Base-by-base conservation (phyloP, 2,329 filamentous ascomycete species). In the Beauveria australis region DNA sequence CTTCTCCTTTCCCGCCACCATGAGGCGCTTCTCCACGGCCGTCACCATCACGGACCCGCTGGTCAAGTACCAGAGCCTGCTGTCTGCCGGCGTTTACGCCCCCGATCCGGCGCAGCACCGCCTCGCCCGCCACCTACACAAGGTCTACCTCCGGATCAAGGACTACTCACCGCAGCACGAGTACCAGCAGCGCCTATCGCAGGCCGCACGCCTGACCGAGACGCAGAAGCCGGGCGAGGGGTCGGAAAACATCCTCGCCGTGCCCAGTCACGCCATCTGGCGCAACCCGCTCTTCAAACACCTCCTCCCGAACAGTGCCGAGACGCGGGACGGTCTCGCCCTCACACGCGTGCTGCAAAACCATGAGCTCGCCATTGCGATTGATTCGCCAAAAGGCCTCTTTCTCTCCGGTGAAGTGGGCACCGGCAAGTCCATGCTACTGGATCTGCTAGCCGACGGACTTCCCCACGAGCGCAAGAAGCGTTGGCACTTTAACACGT, bases 401-500 rank as follows among this genome's bases (percentile, higher is more conserved):
- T 86, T 93, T 69, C 78, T 94, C 0, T 90, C 91, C 28, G 89
- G 90, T 7, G 89, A 92, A 69, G 90, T 94, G 1, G 90, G 90
- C 12, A 91, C 88, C 0, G 89, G 90, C 16, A 94, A 94, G 71
- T 89, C 85, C 5, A 92, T 94, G 88, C 80, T 94, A n/a, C 80
- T 92, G 16, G 89, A 93, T 67, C 76, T 94, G 0, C 83, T 94
- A n/a, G 88, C 89, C 16, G 87, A 91, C 56, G 88, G 87, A 55
- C 74, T 94, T 4, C 90, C 90, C 1, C 91, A 85, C 18, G 76
- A 79, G 49, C 86, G 85, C 67, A 93, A 93, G 75, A 79, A 81
- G 66, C 78, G 89, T 62, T 92, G 88, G 85, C 90, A 93, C 69
- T 94, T 92, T 74, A 91, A 91, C 70, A 91, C 88, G 0, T 94